Evolutionary conservation across 169 alveolate genomes (phyloP), one percentile per base, ranked within the genome.

Genomic region (Plasmodium knowlesi): DNA sequence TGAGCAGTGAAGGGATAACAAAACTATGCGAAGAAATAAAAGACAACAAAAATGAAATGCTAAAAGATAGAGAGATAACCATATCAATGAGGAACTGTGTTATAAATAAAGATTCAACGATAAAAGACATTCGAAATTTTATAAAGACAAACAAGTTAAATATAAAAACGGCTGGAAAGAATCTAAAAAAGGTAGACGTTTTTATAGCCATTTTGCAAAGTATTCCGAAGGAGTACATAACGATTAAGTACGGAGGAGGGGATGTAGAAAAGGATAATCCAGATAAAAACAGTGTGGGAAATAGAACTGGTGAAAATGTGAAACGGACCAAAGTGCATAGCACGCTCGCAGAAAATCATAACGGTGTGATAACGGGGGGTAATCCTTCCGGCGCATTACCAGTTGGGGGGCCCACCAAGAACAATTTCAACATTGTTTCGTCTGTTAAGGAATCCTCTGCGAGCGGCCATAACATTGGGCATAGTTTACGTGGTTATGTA

Each of bases 111-210:
- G 82, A 83, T 30, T 95, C 97, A 22, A 41, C 96, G 19, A 96
- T 96, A 16, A 95, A 95, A 81, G 97, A 96, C 54, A 73, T 92
- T 84, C 95, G 97, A 22, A 95, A 95, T 8, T 96, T 96, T 95
- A 95, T 96, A 61, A 96, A 96, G 83, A 89, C 82, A 54, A 96
- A 96, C 82, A 95, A 95, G 22, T 91, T 96, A 86, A 84, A 95
- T n/a, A 94, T 96, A 32, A 96, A 96, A 90, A 96, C 97, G 2
- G 96, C 97, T 8, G 97, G 97, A 0, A 96, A 96, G 57, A 96
- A 96, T 19, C 34, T 96, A 28, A 90, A 84, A 83, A 96, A 95
- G 74, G 71, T 80, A 14, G 96, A 93, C 37, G 91, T 96, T 19
- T 95, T 94, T 82, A 95, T 95, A 43, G 94, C 84, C 81, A 95